Evolutionary conservation across 192 early-diverging fungal species (phyloP), one percentile per base, ranked within the genome.

Genomic region (Tieghemiomyces parasiticus): DNA sequence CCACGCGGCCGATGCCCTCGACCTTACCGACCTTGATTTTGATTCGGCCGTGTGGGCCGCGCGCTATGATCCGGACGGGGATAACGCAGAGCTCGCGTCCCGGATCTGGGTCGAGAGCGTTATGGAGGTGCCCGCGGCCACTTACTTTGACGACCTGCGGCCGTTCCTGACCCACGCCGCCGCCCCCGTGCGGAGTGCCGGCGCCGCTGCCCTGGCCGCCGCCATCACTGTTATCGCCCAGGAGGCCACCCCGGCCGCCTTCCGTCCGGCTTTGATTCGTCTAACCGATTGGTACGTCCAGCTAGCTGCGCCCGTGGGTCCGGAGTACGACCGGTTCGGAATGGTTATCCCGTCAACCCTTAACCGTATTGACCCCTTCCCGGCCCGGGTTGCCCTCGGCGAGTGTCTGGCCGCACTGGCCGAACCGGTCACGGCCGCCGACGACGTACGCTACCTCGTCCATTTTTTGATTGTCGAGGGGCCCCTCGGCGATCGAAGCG

Each of bases 301-400:
- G 31, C 67, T 81, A 81, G 75, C 82, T 42, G 68, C 77, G 38
- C 73, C 88, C 14, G 78, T 92, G 22, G 80, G 79, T 28, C 93
- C 93, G 10, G 85, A 93, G 62, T 92, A 87, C 58, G 92, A 99
- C 65, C 83, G 84, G 50, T 94, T 77, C 61, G 94, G 92, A 44
- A 85, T 99, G 60, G 75, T 94, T 0, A 90, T 89, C 32, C 83
- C 85, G 1, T 86, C 83, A 55, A 87, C 91, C 0, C 67, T 95
- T 58, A 78, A 90, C 71, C 86, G 85, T 49, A 59, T 71, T 29
- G 93, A 97, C 68, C 80, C 83, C 33, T 85, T 84, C 65, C 77
- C 79, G 35, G 75, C 88, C n/a, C 90, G 94, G 16, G 73, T 74
- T 45, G 94, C 93, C 30, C 69, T 99, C n/a, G 90, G 85, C 2